Evolutionary conservation across 2,329 filamentous ascomycete genomes (phyloP).

Genomic region (Nigrospora osmanthi): DNA sequence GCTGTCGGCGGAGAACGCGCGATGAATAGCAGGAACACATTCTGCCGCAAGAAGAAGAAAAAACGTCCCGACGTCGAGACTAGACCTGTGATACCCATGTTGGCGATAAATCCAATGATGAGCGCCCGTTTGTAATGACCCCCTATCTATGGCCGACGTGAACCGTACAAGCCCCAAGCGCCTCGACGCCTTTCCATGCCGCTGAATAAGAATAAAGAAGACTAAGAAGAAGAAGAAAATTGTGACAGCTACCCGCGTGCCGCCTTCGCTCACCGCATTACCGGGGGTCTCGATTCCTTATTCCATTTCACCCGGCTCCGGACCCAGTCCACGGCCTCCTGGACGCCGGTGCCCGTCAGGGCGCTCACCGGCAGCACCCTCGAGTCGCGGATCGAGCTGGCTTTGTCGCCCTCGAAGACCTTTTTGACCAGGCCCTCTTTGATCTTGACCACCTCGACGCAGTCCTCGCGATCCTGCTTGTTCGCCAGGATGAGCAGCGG

Average conservation of each 20-base stretch:
- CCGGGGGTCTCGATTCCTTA: constrained; percentile 82
- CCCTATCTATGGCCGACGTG: too few species aligned
- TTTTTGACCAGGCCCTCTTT: constrained; percentile 94
- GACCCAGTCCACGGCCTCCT: constrained; percentile 96
- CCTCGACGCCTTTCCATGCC: neutral
- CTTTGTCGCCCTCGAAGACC: constrained; percentile 92
- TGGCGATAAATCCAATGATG: neutral
- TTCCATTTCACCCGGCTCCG: constrained; percentile 92
- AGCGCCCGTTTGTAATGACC: too few species aligned
- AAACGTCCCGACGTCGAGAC: constrained; percentile 3
- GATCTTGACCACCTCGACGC: constrained; percentile 92
- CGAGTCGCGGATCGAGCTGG: constrained; percentile 77
- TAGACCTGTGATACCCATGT: constrained; percentile 25
- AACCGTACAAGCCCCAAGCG: too few species aligned
- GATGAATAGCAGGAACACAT: constrained; percentile 29
- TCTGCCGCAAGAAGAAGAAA: constrained; percentile 12
- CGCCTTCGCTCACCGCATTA: constrained; percentile 61
- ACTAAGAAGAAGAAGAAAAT: neutral
- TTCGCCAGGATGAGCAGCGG: constrained; percentile 90
- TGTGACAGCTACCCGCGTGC: neutral
- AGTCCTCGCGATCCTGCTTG: constrained; percentile 96
- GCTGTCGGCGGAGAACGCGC: constrained; percentile 75
- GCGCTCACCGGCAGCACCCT: constrained; percentile 87
- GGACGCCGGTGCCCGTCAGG: constrained; percentile 79
- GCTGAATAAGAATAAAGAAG: neutral